phyloP scores from a whole-genome alignment of 306 rosid genomes.

The Erythrophleum fordii region DNA sequence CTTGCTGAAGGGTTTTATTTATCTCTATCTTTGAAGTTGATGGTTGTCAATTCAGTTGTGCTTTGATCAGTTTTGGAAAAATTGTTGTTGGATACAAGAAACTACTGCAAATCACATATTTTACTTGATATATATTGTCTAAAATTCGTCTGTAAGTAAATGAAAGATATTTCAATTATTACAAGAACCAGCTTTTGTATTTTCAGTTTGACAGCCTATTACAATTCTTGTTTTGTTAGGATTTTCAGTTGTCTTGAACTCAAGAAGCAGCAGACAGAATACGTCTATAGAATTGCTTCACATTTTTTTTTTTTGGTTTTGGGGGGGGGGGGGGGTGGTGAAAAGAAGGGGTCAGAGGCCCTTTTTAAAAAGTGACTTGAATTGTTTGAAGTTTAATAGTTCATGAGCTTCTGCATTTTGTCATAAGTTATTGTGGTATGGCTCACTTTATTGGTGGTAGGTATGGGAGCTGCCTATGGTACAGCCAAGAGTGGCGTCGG shows the following conservation, averaged over 20 bases:
- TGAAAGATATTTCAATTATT: not conserved
- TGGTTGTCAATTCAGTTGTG: slow-evolving; percentile 25
- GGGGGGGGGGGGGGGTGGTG: no score
- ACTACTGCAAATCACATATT: not conserved
- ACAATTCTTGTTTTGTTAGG: not conserved
- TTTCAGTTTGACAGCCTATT: not conserved
- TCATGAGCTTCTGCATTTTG: not conserved
- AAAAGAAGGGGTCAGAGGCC: not conserved
- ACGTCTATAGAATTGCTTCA: slow-evolving; percentile 9
- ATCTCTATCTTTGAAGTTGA: not conserved
- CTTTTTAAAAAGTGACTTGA: slow-evolving; percentile 19
- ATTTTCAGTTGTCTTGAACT: not conserved
- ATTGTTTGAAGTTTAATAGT: not conserved
- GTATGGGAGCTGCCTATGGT: slow-evolving; percentile 96
- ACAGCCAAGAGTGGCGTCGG: slow-evolving; percentile 91
- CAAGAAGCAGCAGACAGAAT: not conserved
- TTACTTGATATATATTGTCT: not conserved
- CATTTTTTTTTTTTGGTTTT: not conserved
- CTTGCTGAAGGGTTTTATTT: not conserved
- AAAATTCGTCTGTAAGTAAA: not conserved
- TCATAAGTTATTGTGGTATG: not conserved
- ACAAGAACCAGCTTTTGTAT: not conserved
- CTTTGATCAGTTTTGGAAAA: slow-evolving; percentile 18
- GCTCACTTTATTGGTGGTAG: slow-evolving; percentile 43
- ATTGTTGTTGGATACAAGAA: slow-evolving; percentile 3